Percentiles rank a stretch among this genome's conserved stretches.
phyloP scores from a whole-genome alignment of 2,329 filamentous ascomycete genomes.

The Elsinoe australis region DNA sequence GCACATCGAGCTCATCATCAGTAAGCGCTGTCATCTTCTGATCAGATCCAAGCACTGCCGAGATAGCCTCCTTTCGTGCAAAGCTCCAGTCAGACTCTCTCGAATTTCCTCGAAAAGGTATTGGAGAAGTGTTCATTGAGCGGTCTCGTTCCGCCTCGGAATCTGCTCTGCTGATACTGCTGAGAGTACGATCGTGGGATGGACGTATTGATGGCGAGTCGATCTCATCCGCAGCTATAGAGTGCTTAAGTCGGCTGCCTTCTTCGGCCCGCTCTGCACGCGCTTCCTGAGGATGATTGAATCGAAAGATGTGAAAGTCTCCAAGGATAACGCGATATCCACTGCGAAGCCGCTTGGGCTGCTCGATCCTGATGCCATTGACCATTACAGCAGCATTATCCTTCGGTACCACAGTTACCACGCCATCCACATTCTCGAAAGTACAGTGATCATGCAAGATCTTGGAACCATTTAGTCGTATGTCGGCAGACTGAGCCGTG shows the following conservation, averaged over 20 bases:
- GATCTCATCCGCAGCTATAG: slow-evolving; percentile 57
- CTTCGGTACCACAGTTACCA: slow-evolving; percentile 81
- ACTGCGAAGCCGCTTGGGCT: slow-evolving; percentile 76
- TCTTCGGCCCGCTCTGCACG: slow-evolving; percentile 83
- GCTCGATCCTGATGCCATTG: slow-evolving; percentile 82
- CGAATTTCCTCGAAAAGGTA: slow-evolving; percentile 52
- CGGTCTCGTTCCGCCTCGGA: slow-evolving; percentile 62
- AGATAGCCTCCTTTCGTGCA: slow-evolving; percentile 85
- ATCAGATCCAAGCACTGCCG: slow-evolving; percentile 79
- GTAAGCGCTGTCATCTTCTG: slow-evolving; percentile 84
- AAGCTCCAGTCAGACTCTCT: slow-evolving; percentile 92
- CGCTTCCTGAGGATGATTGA: slow-evolving; percentile 96
- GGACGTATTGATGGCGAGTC: slow-evolving; percentile 48
- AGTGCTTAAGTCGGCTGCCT: slow-evolving; percentile 74
- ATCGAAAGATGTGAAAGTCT: slow-evolving; percentile 97
- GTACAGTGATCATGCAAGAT: slow-evolving; percentile 88
- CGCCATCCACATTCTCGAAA: slow-evolving; percentile 88
- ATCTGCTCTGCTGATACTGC: slow-evolving; percentile 66
- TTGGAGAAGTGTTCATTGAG: slow-evolving; percentile 71
- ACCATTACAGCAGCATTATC: slow-evolving; percentile 98
- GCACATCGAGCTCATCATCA: slow-evolving; percentile 85
- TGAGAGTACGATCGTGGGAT: slow-evolving; percentile 62
- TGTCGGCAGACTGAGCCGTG: slow-evolving; percentile 73
- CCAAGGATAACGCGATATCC: slow-evolving; percentile 92
- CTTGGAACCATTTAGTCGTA: slow-evolving; percentile 85